Evolutionary conservation across 257 asterid genomes (phyloP).

Genomic region (Cinchona pubescens): DNA sequence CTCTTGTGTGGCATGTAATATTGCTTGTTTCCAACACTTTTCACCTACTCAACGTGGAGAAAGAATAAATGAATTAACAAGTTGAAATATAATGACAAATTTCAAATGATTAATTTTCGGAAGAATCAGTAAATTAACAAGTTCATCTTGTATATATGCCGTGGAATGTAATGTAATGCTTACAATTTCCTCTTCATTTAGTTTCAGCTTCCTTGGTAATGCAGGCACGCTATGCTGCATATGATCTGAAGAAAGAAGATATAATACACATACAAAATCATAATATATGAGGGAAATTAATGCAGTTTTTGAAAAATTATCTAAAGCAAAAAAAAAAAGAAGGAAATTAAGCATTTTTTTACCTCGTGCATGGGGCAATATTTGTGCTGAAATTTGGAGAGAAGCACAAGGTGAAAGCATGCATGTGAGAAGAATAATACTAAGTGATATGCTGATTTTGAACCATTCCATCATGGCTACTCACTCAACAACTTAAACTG

Average conservation of each 20-base stretch:
- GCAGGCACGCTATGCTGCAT: constrained; percentile 28
- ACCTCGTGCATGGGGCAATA: constrained; percentile 32
- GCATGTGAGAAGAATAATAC: constrained; percentile 30
- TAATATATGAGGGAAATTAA: background rate
- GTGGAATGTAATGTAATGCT: background rate
- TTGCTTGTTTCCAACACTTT: constrained; percentile 34
- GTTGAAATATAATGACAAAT: background rate
- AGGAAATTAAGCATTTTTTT: too few relatives aligned
- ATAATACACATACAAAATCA: background rate
- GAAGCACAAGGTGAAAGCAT: constrained; percentile 36
- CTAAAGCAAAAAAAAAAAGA: background rate
- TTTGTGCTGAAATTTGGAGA: constrained; percentile 19
- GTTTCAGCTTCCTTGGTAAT: constrained; percentile 52
- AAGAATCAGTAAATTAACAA: background rate
- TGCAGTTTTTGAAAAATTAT: background rate
- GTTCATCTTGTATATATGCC: background rate
- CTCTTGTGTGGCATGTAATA: constrained; percentile 23
- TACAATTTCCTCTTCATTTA: constrained; percentile 36
- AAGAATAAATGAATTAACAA: background rate
- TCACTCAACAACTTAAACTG: background rate
- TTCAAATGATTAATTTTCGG: too few relatives aligned
- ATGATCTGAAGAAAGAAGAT: constrained; percentile 28
- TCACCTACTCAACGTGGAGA: constrained; percentile 32
- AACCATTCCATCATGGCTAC: constrained; percentile 25
- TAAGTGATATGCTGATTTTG: constrained; percentile 25